A percentile compares a stretch with the other conserved stretches of the same genome.
phyloP scores from a whole-genome alignment of 2,329 filamentous ascomycete genomes.

The Aureobasidium sp. region DNA sequence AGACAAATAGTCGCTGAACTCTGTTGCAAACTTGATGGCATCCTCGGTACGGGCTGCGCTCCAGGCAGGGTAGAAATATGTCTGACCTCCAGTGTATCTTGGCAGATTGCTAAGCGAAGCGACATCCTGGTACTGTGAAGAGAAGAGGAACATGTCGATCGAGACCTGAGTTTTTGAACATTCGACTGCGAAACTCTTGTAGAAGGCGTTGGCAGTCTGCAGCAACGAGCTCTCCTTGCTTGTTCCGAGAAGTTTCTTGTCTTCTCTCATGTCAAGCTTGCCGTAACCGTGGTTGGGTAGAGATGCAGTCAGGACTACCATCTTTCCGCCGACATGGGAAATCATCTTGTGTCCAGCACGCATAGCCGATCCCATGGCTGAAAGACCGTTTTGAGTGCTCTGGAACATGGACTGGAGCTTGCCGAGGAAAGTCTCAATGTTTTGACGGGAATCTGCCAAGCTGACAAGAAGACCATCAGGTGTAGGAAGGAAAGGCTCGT shows the following conservation, averaged over 20 bases:
- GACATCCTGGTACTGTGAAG: slow-evolving; percentile 93
- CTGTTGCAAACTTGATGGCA: slow-evolving; percentile 93
- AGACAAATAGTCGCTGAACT: slow-evolving; percentile 95
- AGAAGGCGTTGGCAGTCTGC: slow-evolving; percentile 91
- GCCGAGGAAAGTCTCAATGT: slow-evolving; percentile 82
- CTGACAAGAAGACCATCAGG: slow-evolving; percentile 88
- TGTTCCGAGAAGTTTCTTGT: slow-evolving; percentile 92
- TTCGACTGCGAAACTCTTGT: slow-evolving; percentile 98
- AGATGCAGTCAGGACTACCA: slow-evolving; percentile 82
- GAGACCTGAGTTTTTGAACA: slow-evolving; percentile 99
- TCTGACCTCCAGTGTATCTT: slow-evolving; percentile 93
- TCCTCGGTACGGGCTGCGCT: slow-evolving; percentile 90
- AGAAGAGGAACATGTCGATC: slow-evolving; percentile 97
- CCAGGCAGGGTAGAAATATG: slow-evolving; percentile 98
- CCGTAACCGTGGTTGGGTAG: slow-evolving; percentile 85
- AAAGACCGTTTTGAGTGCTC: slow-evolving; percentile 80
- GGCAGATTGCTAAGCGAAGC: slow-evolving; percentile 93
- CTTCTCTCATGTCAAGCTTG: slow-evolving; percentile 86
- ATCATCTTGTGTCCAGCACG: slow-evolving; percentile 94
- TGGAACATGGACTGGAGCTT: slow-evolving; percentile 96
- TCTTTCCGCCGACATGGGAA: slow-evolving; percentile 87
- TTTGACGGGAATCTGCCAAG: slow-evolving; percentile 78
- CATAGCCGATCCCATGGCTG: slow-evolving; percentile 91
- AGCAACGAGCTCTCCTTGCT: slow-evolving; percentile 82
- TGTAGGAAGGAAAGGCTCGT: slow-evolving; percentile 93